Evolutionary conservation across 257 asterid genomes (phyloP), one percentile per base, ranked within the genome.

Genomic region (Cynanchum wilfordii): DNA sequence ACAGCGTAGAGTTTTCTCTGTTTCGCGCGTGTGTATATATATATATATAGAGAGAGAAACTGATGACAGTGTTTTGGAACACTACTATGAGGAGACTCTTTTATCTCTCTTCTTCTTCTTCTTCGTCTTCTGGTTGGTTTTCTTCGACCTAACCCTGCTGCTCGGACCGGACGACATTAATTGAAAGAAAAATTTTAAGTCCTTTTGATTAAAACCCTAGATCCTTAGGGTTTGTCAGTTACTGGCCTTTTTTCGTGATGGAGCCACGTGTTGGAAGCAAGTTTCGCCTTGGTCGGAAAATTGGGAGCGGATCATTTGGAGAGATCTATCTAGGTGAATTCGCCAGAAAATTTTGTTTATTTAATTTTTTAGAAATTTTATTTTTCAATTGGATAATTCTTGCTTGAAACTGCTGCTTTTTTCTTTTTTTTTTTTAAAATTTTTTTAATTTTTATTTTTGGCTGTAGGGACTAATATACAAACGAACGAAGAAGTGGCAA

Each of bases 401-500:
- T 67, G 11, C 17, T 33, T 33, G n/a, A 33, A 58, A 75, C 52
- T 58, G 27, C 0, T 24, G 54, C 71, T 60, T n/a, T 10, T 52
- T 54, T 33, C 60, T 77, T 52, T 42, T 10, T 30, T 45, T 19
- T 67, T 67, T n/a, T n/a, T n/a, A n/a, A n/a, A n/a, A n/a, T n/a
- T n/a, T n/a, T n/a, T n/a, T n/a, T n/a, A n/a, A n/a, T 77, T 52
- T 42, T 10, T 30, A 33, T 19, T 67, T 67, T 52, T 52, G 10
- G 68, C 51, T 83, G 81, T 80, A 80, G 87, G 87, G 77, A 92
- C 96, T 20, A 80, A 92, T 79, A 81, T 81, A 42, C 96, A 87
- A 83, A 89, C 93, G 62, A 92, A 87, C 62, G 97, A 92, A 76
- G 97, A 92, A 73, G 88, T 92, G 59, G 97, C 97, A 57, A 89